Base-by-base conservation (phyloP, 495 filamentous ascomycete species). In the Tuber brumale region DNA sequence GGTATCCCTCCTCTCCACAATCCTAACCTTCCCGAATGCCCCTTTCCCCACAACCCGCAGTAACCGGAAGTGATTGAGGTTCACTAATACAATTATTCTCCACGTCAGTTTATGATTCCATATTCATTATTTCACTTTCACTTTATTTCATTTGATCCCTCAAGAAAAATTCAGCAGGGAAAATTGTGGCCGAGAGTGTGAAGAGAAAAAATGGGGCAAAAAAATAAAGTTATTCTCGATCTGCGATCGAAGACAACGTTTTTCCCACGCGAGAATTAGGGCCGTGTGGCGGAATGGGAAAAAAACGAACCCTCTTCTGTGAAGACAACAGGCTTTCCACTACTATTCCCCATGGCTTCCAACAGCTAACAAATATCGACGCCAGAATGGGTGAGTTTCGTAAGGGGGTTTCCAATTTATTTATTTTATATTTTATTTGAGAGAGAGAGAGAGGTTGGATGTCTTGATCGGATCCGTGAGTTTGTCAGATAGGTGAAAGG, bases 1-100 rank as follows among this genome's bases (percentile, higher is more conserved):
- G 1, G 95, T 96, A 83, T 99, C 95, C 84, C 97, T 99, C 77
- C 94, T 89, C 86, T 99, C 95, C 80, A 99, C 95, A 80, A 99
- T 99, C 76, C 95, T 91, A 76, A 99, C 95, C 84, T 99, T 99
- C 77, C 95, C 95, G 85, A 99, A 99, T 31, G 95, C 96, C 82
- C 95, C 95, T 83, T 97, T 97, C 71, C 95, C 95, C 74, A 99
- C 95, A 76, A 99, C 95, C 81, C 95, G 91, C 46, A 98, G 87
- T 41, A 99, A 89, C 80, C 94, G 92, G 83, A 99, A 99, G 84
- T 99, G 96, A 81, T 97, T 97, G 80, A 99, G 91, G 85, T 97
- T 97, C 80, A 97, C 95, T 97, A 79, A 74, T 69, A 72, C 31
- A 44, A 39, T 27, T 75, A 18, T 35, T 6, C 27, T 2, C 27